Percentiles rank a stretch among this genome's conserved stretches.
Conservation (phyloP, 306 rosid genomes). For the Sicyos baderoa region DNA sequence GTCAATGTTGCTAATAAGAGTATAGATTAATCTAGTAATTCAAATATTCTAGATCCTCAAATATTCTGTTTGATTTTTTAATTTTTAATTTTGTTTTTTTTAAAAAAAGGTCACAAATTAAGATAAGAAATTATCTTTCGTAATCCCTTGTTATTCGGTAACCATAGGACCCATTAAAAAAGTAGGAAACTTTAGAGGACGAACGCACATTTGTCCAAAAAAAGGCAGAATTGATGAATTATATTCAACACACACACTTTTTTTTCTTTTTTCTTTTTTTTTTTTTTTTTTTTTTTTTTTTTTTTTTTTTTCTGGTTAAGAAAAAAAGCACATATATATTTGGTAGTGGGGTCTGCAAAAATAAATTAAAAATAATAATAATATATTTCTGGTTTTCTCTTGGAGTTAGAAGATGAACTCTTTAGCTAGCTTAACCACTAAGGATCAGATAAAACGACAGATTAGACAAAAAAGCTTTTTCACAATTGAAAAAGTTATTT, state of each 20-base stretch:
- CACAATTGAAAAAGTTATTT: neutral
- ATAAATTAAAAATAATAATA: neutral
- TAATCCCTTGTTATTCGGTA: neutral
- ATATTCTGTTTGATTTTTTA: no score
- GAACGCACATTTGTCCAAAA: slow-evolving; percentile 9
- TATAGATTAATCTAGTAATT: no score
- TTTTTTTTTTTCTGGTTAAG: neutral
- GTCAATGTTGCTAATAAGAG: no score
- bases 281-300: neutral
- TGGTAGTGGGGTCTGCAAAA: slow-evolving; percentile 13
- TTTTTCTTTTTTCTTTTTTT: neutral
- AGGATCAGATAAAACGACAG: slow-evolving; percentile 18
- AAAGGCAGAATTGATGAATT: slow-evolving; percentile 1
- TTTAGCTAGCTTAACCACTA: slow-evolving; percentile 17
- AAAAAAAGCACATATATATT: neutral
- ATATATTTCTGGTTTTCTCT: neutral
- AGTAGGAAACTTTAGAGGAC: neutral
- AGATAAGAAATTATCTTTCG: neutral
- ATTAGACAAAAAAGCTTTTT: slow-evolving; percentile 1
- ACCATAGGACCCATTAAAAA: neutral
- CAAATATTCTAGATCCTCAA: no score
- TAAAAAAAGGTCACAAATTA: neutral
- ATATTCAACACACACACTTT: neutral
- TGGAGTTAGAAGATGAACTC: neutral
- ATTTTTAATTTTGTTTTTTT: no score